Percentiles rank a stretch among this genome's conserved stretches.
phyloP scores from a whole-genome alignment of 2,329 filamentous ascomycete species.

The Rasamsonia emersonii region DNA sequence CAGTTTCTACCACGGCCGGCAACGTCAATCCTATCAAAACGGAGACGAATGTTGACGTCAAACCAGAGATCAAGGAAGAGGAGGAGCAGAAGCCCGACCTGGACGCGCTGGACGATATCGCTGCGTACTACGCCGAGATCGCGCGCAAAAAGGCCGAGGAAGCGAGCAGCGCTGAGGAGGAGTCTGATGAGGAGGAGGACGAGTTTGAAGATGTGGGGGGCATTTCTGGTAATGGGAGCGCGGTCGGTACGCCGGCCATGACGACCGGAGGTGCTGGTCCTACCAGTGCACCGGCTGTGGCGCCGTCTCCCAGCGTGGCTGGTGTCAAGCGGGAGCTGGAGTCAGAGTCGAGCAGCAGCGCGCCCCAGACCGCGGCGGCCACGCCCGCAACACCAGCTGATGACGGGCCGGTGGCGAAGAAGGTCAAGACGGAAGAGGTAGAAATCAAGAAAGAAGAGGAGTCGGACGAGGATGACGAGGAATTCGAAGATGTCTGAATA shows the following conservation, averaged over 20 bases:
- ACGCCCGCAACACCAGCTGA: conserved; percentile 30
- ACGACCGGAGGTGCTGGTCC: conserved; percentile 13
- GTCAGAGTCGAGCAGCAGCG: conserved; percentile 30
- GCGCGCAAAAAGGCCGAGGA: conserved; percentile 36
- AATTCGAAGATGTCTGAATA: conserved; percentile 37
- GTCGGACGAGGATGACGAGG: conserved; percentile 36
- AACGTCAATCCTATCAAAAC: conserved; percentile 20
- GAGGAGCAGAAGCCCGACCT: conserved; percentile 36
- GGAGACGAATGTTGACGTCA: conserved; percentile 24
- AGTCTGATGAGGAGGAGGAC: conserved; percentile 29
- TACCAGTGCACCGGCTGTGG: conserved; percentile 6
- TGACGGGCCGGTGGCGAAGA: conserved; percentile 35
- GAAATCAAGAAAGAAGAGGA: conserved; percentile 26
- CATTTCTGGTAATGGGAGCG: conserved; percentile 22
- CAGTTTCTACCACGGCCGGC: conserved; percentile 28
- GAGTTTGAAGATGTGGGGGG: conserved; percentile 38
- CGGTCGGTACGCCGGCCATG: conserved; percentile 20
- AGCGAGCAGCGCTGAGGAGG: conserved; percentile 31
- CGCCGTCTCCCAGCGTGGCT: conserved; percentile 8
- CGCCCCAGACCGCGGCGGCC: conserved; percentile 26
- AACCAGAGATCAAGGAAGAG: conserved; percentile 32
- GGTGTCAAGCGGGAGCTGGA: conserved; percentile 32
- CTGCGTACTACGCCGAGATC: conserved; percentile 40
- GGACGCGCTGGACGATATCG: conserved; percentile 38
- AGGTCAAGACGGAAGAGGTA: conserved; percentile 33